A percentile compares a stretch with the other conserved stretches of the same genome.
These are phyloP conservation scores for Phaffia tasmanica DNA, from an alignment of 768 basidiomycete genomes.

Conservation along the genomic window DNA sequence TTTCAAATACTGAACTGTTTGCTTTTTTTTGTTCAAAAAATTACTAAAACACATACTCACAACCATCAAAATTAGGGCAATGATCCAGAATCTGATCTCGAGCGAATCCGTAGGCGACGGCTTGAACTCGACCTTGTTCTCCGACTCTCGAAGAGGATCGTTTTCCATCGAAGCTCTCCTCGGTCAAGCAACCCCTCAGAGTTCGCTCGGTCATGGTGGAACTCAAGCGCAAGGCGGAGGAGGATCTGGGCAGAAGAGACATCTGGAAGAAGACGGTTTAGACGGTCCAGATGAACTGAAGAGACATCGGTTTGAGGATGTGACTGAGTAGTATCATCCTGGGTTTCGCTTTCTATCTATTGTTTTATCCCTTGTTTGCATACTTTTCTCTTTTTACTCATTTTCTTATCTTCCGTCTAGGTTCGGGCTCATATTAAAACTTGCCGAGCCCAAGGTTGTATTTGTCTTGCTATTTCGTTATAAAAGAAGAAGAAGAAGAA, in stretches of 20 bases:
- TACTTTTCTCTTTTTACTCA: neutral
- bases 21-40: no score
- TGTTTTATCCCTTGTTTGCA: neutral
- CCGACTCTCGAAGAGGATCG: neutral
- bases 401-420: no score
- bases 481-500: no score
- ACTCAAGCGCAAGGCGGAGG: neutral
- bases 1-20: no score
- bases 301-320: slow-evolving; percentile 1
- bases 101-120: neutral
- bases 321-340: slow-evolving; percentile 3
- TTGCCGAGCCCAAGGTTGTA: no score
- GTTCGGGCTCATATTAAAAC: no score
- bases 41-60: no score
- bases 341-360: neutral
- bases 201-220: neutral
- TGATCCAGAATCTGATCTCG: slow-evolving; percentile 7
- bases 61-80: neutral
- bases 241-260: no score
- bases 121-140: slow-evolving; percentile 5
- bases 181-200: neutral
- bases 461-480: no score
- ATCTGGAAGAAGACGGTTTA: neutral
- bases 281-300: no score
- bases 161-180: slow-evolving; percentile 1